Percentiles rank a stretch among this genome's conserved stretches.
These are phyloP conservation scores for Cladosporium phlei DNA, from an alignment of 2,329 filamentous ascomycete genomes.

Conservation along the genomic window DNA sequence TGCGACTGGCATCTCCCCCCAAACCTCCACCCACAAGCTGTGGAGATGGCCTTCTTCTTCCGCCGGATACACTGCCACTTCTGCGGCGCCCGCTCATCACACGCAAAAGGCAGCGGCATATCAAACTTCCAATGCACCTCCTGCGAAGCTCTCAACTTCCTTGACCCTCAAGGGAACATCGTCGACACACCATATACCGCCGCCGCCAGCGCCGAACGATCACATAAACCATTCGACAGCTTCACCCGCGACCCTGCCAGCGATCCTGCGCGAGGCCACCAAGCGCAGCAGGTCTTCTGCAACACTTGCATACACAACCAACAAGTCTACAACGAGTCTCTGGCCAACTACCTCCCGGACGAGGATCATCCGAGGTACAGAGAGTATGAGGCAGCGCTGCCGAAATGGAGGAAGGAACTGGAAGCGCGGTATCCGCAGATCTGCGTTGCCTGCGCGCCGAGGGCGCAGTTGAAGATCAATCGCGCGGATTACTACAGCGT, in stretches of 20 bases:
- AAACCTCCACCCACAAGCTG: too few relatives aligned
- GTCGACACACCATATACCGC: conserved; percentile 71
- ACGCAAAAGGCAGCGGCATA: conserved; percentile 53
- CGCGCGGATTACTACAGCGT: conserved; percentile 30
- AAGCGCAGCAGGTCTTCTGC: conserved; percentile 56
- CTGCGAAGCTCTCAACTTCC: conserved; percentile 83
- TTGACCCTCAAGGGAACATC: conserved; percentile 88
- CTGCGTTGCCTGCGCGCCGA: conserved; percentile 73
- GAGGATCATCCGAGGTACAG: conserved; percentile 63
- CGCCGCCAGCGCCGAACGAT: conserved; percentile 22
- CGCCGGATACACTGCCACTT: conserved; percentile 63
- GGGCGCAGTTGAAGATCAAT: conserved; percentile 51
- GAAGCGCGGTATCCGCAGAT: conserved; percentile 86
- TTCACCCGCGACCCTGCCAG: conserved; percentile 18
- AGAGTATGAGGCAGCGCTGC: conserved; percentile 63
- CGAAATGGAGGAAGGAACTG: conserved; percentile 64
- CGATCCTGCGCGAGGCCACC: conserved; percentile 5
- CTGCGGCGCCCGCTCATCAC: conserved; percentile 65
- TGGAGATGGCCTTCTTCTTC: conserved; percentile 19
- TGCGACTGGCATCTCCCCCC: too few relatives aligned
- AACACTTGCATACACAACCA: conserved; percentile 83
- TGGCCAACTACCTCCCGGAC: conserved; percentile 74
- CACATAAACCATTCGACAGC: conserved; percentile 24
- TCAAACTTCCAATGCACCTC: conserved; percentile 67
- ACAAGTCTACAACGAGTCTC: conserved; percentile 66